A percentile compares a stretch with the other conserved stretches of the same genome.
Conservation (phyloP, 2,329 filamentous ascomycete genomes). For the Akanthomyces muscarius region DNA sequence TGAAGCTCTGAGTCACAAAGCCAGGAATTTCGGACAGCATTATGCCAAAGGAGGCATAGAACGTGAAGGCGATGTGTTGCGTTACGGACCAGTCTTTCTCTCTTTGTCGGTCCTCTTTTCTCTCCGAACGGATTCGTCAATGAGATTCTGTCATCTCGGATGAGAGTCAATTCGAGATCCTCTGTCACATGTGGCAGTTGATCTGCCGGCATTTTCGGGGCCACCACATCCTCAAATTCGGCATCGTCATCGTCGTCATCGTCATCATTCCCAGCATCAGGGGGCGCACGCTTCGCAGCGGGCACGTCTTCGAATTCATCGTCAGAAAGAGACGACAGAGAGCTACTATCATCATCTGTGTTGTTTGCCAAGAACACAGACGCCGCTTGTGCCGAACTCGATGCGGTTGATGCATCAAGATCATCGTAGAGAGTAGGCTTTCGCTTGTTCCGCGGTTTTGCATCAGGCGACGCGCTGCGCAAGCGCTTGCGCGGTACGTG, state of each 20-base stretch:
- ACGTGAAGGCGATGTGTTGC: slow-evolving; percentile 87
- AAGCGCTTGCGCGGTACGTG: slow-evolving; percentile 63
- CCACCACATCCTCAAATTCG: slow-evolving; percentile 57
- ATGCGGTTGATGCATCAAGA: slow-evolving; percentile 48
- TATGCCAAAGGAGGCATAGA: slow-evolving; percentile 83
- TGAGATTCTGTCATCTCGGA: slow-evolving; percentile 54
- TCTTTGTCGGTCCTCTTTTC: slow-evolving; percentile 83
- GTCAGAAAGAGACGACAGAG: slow-evolving; percentile 53
- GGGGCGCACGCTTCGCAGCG: slow-evolving; percentile 53
- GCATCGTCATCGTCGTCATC: slow-evolving; percentile 52
- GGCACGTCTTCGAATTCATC: slow-evolving; percentile 59
- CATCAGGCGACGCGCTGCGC: slow-evolving; percentile 35
- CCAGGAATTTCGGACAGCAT: slow-evolving; percentile 80
- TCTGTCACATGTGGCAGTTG: slow-evolving; percentile 49
- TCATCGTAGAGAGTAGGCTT: slow-evolving; percentile 60
- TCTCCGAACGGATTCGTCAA: slow-evolving; percentile 56
- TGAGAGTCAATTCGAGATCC: slow-evolving; percentile 71
- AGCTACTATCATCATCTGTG: slow-evolving; percentile 43
- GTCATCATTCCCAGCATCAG: slow-evolving; percentile 33
- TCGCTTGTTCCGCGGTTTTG: slow-evolving; percentile 31
- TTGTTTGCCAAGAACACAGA: slow-evolving; percentile 42
- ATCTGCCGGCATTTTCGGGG: slow-evolving; percentile 26
- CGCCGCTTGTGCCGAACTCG: slow-evolving; percentile 40
- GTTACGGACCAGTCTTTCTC: slow-evolving; percentile 72
- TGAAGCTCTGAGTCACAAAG: slow-evolving; percentile 73